Percentiles rank a stretch among this genome's conserved stretches.
phyloP scores from a whole-genome alignment of 2,329 filamentous ascomycete genomes.

The Colletotrichum siamense region DNA sequence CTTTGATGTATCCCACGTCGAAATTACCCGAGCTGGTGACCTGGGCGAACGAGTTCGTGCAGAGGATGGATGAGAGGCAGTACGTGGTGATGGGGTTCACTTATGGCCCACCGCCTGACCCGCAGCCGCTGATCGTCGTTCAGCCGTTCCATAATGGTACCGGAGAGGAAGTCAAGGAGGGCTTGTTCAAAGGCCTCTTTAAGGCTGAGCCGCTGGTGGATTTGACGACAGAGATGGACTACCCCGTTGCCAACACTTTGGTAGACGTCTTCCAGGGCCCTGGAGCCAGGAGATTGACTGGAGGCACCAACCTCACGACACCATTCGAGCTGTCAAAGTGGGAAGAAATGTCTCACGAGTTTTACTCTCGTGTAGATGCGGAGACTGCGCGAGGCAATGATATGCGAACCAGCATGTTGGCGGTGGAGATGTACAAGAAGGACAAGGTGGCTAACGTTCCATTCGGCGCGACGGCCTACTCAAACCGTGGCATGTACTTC shows the following conservation, averaged over 20 bases:
- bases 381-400: constrained; percentile 27
- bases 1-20: constrained; percentile 28
- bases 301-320: constrained; percentile 48
- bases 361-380: constrained; percentile 30
- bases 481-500: constrained; percentile 48
- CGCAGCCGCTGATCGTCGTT: constrained; percentile 30
- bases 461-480: constrained; percentile 44
- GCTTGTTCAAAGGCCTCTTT: constrained; percentile 40
- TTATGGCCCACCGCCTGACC: constrained; percentile 31
- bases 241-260: constrained; percentile 42
- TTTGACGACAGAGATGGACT: constrained; percentile 43
- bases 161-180: constrained; percentile 34
- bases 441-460: constrained; percentile 41
- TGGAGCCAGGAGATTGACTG: constrained; percentile 42
- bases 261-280: constrained; percentile 40
- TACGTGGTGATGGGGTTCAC: constrained; percentile 13
- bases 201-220: constrained; percentile 41
- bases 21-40: constrained; percentile 31
- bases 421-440: constrained; percentile 49
- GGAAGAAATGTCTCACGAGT: constrained; percentile 32
- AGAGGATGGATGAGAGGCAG: constrained; percentile 28
- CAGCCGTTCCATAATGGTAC: constrained; percentile 40
- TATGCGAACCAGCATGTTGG: constrained; percentile 30
- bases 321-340: constrained; percentile 41
- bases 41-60: constrained; percentile 31